Evolutionary conservation across 2,329 filamentous ascomycete genomes (phyloP).

Genomic region (Xylaria sp.): DNA sequence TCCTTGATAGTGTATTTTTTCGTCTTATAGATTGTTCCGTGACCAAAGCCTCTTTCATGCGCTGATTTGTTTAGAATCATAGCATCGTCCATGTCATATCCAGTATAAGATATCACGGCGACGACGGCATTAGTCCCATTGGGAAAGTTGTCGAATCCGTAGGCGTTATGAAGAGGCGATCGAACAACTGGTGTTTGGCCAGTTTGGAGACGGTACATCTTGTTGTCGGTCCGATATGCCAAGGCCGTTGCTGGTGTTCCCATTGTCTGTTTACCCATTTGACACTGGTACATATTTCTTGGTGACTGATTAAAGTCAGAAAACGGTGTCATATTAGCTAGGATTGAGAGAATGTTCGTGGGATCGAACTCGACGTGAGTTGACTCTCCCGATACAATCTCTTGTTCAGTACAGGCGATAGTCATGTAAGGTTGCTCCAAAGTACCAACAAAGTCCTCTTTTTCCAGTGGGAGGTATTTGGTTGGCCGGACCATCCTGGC

Average conservation of each 20-base stretch:
- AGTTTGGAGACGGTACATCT: conserved; percentile 92
- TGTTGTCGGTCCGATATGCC: conserved; percentile 93
- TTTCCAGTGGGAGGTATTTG: conserved; percentile 88
- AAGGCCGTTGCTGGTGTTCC: conserved; percentile 90
- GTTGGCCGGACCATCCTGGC: conserved; percentile 91
- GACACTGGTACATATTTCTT: conserved; percentile 99
- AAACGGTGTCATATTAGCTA: conserved; percentile 99
- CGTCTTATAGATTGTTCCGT: conserved; percentile 97
- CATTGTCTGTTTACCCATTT: conserved; percentile 99
- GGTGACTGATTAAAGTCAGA: conserved; percentile 99
- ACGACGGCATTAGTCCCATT: conserved; percentile 96
- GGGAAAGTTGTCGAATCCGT: conserved; percentile 97
- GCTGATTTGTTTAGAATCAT: conserved; percentile 99
- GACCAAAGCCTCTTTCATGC: conserved; percentile 93
- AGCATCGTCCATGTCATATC: conserved; percentile 99
- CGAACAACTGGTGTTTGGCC: conserved; percentile 95
- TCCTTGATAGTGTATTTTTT: conserved; percentile 91
- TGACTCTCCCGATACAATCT: conserved; percentile 87
- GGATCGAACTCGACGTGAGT: conserved; percentile 95
- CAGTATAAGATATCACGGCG: conserved; percentile 97
- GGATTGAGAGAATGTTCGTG: conserved; percentile 95
- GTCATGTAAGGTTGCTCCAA: conserved; percentile 99
- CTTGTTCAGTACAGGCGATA: conserved; percentile 89
- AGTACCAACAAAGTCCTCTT: conserved; percentile 88
- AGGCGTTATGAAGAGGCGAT: conserved; percentile 91